Conservation (phyloP, 2,329 filamentous ascomycete genomes). For the Exserohilum rostratum region DNA sequence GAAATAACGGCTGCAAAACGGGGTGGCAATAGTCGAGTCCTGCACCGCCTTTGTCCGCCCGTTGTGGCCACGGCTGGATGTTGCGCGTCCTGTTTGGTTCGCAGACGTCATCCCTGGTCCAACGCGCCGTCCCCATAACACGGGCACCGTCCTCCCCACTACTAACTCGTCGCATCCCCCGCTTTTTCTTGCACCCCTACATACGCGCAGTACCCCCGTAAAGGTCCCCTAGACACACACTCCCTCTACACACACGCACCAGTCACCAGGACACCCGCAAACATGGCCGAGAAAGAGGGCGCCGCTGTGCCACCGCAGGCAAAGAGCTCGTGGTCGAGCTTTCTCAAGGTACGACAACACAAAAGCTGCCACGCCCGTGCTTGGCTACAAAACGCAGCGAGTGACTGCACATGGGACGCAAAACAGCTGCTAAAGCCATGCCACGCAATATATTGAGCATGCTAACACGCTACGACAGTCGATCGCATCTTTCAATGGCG, state of each 20-base stretch:
- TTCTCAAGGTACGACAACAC: slow-evolving; percentile 53
- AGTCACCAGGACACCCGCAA: slow-evolving; percentile 1
- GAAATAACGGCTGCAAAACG: background rate
- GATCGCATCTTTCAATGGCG: slow-evolving; percentile 62
- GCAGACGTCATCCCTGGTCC: slow-evolving; percentile 25
- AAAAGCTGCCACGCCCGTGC: background rate
- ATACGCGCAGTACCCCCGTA: slow-evolving; percentile 2
- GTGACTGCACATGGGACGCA: no score
- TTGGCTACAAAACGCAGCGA: background rate
- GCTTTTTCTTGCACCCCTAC: background rate
- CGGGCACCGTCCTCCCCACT: slow-evolving; percentile 8
- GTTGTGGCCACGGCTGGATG: background rate
- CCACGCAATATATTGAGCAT: background rate
- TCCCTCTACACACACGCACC: background rate
- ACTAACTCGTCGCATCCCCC: slow-evolving; percentile 4
- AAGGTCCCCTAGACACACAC: background rate
- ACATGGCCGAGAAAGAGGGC: slow-evolving; percentile 48
- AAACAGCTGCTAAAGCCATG: slow-evolving; percentile 2
- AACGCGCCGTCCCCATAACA: slow-evolving; percentile 23
- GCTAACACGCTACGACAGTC: slow-evolving; percentile 45
- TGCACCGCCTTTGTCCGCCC: no score
- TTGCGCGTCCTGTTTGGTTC: slow-evolving; percentile 23
- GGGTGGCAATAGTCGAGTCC: background rate
- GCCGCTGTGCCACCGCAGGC: slow-evolving; percentile 54
- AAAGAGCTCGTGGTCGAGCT: slow-evolving; percentile 57